Conservation (phyloP, 2,329 filamentous ascomycete genomes). For the Pyricularia sp. region DNA sequence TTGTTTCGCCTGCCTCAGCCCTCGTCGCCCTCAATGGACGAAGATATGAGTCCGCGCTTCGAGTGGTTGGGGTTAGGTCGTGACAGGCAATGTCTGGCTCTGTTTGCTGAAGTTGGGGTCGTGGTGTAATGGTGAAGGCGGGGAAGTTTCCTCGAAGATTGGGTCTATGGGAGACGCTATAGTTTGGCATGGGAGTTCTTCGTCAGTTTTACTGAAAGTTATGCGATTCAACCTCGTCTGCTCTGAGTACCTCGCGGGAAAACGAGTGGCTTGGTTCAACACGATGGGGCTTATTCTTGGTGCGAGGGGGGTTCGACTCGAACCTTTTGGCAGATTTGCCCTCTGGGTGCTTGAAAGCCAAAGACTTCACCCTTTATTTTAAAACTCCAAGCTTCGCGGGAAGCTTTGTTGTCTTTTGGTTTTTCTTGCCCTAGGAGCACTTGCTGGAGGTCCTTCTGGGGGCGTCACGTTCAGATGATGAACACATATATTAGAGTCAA, state of each 20-base stretch:
- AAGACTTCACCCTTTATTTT: slow-evolving; percentile 6
- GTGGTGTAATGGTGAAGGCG: slow-evolving; percentile 17
- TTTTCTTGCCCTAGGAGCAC: slow-evolving; percentile 5
- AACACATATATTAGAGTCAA: slow-evolving; percentile 97
- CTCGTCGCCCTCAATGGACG: slow-evolving; percentile 53
- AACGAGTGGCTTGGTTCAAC: slow-evolving; percentile 55
- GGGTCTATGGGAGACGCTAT: slow-evolving; percentile 25
- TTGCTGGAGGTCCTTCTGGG: slow-evolving; percentile 10
- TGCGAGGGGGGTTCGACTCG: slow-evolving; percentile 66
- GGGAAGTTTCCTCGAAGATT: not conserved
- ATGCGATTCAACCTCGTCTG: slow-evolving; percentile 79
- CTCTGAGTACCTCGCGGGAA: slow-evolving; percentile 16
- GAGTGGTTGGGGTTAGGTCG: slow-evolving; percentile 5
- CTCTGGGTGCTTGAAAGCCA: slow-evolving; percentile 21
- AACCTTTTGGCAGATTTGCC: slow-evolving; percentile 19
- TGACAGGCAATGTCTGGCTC: slow-evolving; percentile 12
- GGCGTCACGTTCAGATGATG: slow-evolving; percentile 70
- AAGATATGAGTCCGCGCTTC: slow-evolving; percentile 80
- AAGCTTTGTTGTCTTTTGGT: slow-evolving; percentile 22
- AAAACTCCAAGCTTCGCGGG: slow-evolving; percentile 26
- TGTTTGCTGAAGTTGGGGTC: slow-evolving; percentile 9
- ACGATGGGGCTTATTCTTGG: slow-evolving; percentile 99
- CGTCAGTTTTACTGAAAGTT: slow-evolving; percentile 86
- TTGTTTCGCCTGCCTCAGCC: slow-evolving; percentile 20
- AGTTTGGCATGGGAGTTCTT: slow-evolving; percentile 56